These are phyloP conservation scores for Tetracladium setigerum DNA, from an alignment of 495 filamentous ascomycete genomes.

Conservation along the genomic window DNA sequence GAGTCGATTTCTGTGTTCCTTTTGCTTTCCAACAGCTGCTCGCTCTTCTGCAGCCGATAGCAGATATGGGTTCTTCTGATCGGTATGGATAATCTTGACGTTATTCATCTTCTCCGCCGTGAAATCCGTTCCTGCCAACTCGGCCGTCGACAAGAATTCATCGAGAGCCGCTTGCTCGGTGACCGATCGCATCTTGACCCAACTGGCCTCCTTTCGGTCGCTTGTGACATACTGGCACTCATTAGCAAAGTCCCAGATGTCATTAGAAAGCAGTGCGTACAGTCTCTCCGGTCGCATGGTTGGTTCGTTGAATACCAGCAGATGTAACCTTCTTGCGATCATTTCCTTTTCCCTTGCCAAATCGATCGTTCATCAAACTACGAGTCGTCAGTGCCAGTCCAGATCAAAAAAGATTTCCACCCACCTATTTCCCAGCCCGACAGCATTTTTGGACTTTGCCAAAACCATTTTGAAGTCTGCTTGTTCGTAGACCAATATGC, in stretches of 20 bases:
- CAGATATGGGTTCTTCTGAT: slow-evolving; percentile 92
- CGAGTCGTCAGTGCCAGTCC: slow-evolving; percentile 20
- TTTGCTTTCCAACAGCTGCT: slow-evolving; percentile 68
- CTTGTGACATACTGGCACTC: slow-evolving; percentile 56
- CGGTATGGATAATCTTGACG: slow-evolving; percentile 93
- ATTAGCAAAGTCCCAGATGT: slow-evolving; percentile 2
- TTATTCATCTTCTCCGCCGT: slow-evolving; percentile 98
- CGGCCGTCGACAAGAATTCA: slow-evolving; percentile 52
- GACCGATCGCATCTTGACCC: slow-evolving; percentile 96
- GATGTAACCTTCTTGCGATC: slow-evolving; percentile 55
- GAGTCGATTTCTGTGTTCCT: slow-evolving; percentile 63
- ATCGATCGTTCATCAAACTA: slow-evolving; percentile 24
- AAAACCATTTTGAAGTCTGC: slow-evolving; percentile 63
- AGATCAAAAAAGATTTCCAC: neutral
- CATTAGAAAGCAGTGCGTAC: slow-evolving; percentile 12
- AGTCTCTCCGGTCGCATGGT: slow-evolving; percentile 50
- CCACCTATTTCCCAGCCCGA: slow-evolving; percentile 76
- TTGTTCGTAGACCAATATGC: neutral
- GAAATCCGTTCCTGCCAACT: slow-evolving; percentile 96
- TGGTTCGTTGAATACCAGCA: slow-evolving; percentile 46
- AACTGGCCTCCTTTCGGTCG: slow-evolving; percentile 65
- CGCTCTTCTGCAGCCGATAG: slow-evolving; percentile 83
- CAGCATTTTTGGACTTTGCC: slow-evolving; percentile 89
- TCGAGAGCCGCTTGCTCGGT: slow-evolving; percentile 96
- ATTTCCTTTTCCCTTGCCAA: slow-evolving; percentile 73